Evolutionary conservation across 805 yeast genomes (phyloP).

Genomic region (Candida montana): DNA sequence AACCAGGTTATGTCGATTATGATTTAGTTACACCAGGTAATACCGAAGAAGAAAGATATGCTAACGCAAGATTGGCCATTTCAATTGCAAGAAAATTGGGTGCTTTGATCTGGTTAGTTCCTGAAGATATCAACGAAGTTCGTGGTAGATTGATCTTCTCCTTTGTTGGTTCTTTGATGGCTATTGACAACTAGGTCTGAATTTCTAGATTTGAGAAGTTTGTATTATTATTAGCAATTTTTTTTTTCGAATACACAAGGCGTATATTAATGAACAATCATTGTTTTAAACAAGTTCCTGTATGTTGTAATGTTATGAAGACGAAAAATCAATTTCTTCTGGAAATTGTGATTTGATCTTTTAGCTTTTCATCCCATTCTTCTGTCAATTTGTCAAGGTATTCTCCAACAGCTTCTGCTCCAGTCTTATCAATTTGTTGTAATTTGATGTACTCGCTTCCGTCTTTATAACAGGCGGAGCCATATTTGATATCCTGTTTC

Average conservation of each 20-base stretch:
- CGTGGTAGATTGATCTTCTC: conserved; percentile 90
- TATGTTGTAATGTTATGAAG: too few species aligned
- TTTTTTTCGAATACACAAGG: too few species aligned
- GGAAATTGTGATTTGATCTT: conserved; percentile 58
- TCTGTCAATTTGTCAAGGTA: conserved; percentile 51
- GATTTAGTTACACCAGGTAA: conserved; percentile 78
- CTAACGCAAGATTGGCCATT: conserved; percentile 94
- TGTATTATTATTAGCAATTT: not conserved
- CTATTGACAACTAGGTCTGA: conserved; percentile 33
- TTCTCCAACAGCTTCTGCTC: conserved; percentile 58
- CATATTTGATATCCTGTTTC: conserved; percentile 52
- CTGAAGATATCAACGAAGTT: conserved; percentile 97
- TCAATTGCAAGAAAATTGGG: conserved; percentile 98
- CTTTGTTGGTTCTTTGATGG: conserved; percentile 93
- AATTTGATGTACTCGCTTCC: conserved; percentile 63
- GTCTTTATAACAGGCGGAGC: conserved; percentile 61
- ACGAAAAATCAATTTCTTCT: conserved; percentile 12
- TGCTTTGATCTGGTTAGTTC: conserved; percentile 97
- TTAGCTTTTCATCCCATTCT: conserved; percentile 73
- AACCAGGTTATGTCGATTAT: conserved; percentile 97
- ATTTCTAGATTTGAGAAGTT: not conserved
- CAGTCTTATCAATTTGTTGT: conserved; percentile 55
- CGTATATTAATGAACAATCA: not conserved
- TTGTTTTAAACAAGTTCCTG: not conserved
- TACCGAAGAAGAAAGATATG: conserved; percentile 81